Evolutionary conservation across 164 flowering plant species (phyloP), one percentile per base, ranked within the genome.

Genomic region (Magnolia changhungtana): DNA sequence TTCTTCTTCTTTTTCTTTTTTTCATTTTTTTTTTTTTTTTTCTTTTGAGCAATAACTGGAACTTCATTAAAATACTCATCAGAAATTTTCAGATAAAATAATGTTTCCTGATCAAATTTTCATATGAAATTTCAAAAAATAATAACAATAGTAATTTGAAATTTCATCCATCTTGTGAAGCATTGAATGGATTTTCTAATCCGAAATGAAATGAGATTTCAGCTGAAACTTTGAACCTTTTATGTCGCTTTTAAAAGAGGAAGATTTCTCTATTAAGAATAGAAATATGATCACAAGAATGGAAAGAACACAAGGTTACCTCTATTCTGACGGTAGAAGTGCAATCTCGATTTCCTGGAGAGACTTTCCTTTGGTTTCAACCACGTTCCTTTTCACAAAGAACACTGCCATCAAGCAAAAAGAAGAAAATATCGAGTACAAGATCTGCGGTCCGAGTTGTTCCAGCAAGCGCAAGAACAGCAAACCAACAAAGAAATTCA

Each of bases 261-360:
- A 67, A 68, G 50, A 19, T 68, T 68, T 3, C 71, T 16, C 16
- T 23, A 66, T 66, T 23, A 66, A 66, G 31, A 66, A 21, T 0
- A 66, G 31, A 23, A 66, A 27, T 24, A 66, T 11, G 21, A 21
- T 4, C 16, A 31, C 3, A 13, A 68, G 31, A 68, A 8, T 14
- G 29, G 18, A 18, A 16, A 68, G 2, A 68, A 31, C 50, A 68
- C 9, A 67, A 37, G 19, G 45, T 29, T 68, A 68, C 71, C 71
- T 68, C 50, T 68, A 82, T 31, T 76, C 82, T 7, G 72, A 72
- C 13, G 97, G 90, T 72, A 94, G 93, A 78, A 96, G 93, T 5
- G 99, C 84, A 50, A 96, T 91, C 87, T 96, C 99, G 65, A 96
- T 94, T 84, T 96, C 99, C 81, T 94, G 97, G 49, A 96, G 95